Percentiles rank a stretch among this genome's conserved stretches.
These are phyloP conservation scores for Neurospora tetrasperma DNA, from an alignment of 495 filamentous ascomycete species.

Conservation along the genomic window DNA sequence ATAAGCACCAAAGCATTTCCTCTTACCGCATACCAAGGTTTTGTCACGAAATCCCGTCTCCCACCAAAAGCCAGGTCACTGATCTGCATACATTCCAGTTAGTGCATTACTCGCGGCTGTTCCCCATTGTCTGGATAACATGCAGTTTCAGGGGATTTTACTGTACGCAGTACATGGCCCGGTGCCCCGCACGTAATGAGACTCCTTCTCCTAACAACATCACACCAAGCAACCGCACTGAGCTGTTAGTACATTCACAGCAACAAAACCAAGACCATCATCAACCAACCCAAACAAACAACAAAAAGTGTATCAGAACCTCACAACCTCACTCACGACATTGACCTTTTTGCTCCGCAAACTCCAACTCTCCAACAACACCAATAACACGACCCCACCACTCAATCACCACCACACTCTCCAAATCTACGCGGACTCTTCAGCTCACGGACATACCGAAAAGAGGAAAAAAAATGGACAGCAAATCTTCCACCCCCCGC, in stretches of 20 bases:
- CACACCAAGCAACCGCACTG: background rate
- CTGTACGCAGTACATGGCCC: background rate
- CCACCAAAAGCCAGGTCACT: too few relatives aligned
- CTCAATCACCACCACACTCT: background rate
- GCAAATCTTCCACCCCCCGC: slow-evolving; percentile 51
- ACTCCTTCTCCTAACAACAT: background rate
- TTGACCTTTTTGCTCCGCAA: background rate
- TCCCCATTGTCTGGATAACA: too few relatives aligned
- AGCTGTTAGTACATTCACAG: background rate
- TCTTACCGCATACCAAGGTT: too few relatives aligned
- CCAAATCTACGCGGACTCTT: background rate
- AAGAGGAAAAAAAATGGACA: slow-evolving; percentile 28
- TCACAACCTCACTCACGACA: background rate
- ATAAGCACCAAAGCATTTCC: too few relatives aligned
- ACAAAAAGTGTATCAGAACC: background rate
- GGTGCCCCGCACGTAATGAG: background rate
- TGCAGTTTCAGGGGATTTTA: too few relatives aligned
- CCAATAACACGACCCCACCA: background rate
- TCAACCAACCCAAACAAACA: background rate
- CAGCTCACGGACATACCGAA: background rate
- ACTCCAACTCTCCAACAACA: background rate
- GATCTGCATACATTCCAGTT: too few relatives aligned
- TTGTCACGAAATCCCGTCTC: too few relatives aligned
- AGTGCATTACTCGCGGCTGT: too few relatives aligned
- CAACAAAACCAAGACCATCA: background rate